Evolutionary conservation across 768 basidiomycete genomes (phyloP).

Genomic region (Obba rivulosa): DNA sequence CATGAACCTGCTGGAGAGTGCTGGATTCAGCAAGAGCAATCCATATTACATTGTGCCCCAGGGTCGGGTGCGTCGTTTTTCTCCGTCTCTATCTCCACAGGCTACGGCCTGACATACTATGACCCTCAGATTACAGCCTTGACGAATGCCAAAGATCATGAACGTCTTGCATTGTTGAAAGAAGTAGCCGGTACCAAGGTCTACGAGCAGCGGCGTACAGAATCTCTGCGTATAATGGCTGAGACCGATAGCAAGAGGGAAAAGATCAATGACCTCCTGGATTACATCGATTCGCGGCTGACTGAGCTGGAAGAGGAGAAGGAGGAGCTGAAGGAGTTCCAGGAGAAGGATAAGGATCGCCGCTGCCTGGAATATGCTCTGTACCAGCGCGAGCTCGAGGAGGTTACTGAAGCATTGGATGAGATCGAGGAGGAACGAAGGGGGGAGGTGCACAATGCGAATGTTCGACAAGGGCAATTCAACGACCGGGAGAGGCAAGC

Average conservation of each 20-base stretch:
- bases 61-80: conserved; percentile 65
- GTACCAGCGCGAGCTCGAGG: conserved; percentile 86
- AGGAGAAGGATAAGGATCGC: conserved; percentile 91
- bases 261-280: conserved; percentile 87
- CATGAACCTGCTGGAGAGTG: conserved; percentile 94
- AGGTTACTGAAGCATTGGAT: conserved; percentile 80
- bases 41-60: conserved; percentile 99
- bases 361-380: conserved; percentile 93
- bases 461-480: conserved; percentile 76
- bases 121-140: conserved; percentile 78
- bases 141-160: conserved; percentile 95
- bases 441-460: conserved; percentile 79
- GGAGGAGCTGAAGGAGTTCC: conserved; percentile 94
- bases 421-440: conserved; percentile 81
- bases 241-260: conserved; percentile 91
- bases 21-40: conserved; percentile 97
- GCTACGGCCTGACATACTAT: neutral
- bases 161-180: conserved; percentile 89
- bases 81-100: neutral
- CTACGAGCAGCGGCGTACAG: conserved; percentile 89
- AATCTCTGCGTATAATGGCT: conserved; percentile 94
- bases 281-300: conserved; percentile 87
- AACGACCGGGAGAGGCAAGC: conserved; percentile 81
- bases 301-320: conserved; percentile 96
- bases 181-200: conserved; percentile 98